Base-by-base conservation (phyloP, 2,329 filamentous ascomycete genomes). In the Pseudopyricularia cyperi region DNA sequence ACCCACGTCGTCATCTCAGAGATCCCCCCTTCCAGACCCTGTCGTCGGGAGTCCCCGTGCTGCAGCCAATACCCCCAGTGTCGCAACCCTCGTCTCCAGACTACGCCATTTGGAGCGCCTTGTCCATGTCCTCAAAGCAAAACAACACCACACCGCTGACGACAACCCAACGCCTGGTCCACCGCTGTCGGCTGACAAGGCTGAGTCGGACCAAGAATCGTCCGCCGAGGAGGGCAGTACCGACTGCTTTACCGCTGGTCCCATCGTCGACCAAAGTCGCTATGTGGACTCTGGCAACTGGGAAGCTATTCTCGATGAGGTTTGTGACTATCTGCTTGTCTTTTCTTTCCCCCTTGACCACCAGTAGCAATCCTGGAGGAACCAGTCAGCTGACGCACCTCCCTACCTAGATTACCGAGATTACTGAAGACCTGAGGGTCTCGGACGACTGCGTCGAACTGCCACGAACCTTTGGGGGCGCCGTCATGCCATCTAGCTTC, bases 251-350 rank as follows among this genome's bases (percentile, higher is more conserved):
- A 37, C 52, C 1, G 55, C 54, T 7, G 56, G 58, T 11, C 52
- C 55, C 33, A 51, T 59, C 11, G 53, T 58, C 37, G 56, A 51
- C 12, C 55, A 58, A 14, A 55, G 56, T 4, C 60, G 62, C 8
- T 64, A 63, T 33, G 57, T 61, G 2, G 61, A 61, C 35, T 56
- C 59, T 1, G 61, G 60, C 15, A 63, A 64, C 52, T 63, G 61
- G 61, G 59, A 61, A 39, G 60, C 61, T 8, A 57, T 63, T 46
- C 58, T 63, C 12, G 58, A 62, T n/a, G 57, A 61, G 46, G 60
- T 63, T 22, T 48, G 57, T 35, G 33, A 12, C 28, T n/a, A n/a
- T 34, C n/a, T 14, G n/a, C 24, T 12, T 50, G 34, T 28, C 44
- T 48, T 11, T 51, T 52, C 24, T 34, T 17, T 34, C 17, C 15